Conservation (phyloP, 805 yeast species). For the Saccharomycopsis sp. region DNA sequence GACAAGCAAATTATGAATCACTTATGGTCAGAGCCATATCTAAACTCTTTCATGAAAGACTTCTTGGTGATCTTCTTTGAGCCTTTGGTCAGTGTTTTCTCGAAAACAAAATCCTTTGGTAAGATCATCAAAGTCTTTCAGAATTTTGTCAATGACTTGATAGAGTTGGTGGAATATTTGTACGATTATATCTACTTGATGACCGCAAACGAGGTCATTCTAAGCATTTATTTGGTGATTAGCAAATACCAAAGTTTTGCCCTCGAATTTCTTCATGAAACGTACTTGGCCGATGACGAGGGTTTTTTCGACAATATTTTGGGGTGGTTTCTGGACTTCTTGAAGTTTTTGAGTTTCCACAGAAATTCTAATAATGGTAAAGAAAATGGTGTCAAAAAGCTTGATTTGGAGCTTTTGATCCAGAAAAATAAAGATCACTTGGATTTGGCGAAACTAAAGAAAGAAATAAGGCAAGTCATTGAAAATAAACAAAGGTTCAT, state of each 20-base stretch:
- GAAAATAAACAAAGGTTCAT: conserved; percentile 31
- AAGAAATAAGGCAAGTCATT: conserved; percentile 36
- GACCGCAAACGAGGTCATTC: conserved; percentile 58
- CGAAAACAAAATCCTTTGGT: conserved; percentile 60
- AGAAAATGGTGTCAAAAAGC: conserved; percentile 1
- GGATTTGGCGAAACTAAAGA: conserved; percentile 27
- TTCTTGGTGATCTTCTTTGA: conserved; percentile 66
- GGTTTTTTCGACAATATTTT: conserved; percentile 67
- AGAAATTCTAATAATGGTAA: conserved; percentile 26
- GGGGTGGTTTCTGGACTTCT: conserved; percentile 64
- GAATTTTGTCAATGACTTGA: conserved; percentile 60
- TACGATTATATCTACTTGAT: conserved; percentile 42
- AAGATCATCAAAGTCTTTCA: conserved; percentile 59
- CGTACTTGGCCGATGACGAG: conserved; percentile 71
- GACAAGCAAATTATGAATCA: conserved; percentile 73
- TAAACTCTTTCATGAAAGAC: conserved; percentile 69
- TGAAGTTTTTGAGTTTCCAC: conserved; percentile 58
- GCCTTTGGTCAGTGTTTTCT: conserved; percentile 56
- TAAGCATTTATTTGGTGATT: conserved; percentile 56
- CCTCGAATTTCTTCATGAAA: conserved; percentile 70
- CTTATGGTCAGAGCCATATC: conserved; percentile 79
- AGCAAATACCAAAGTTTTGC: conserved; percentile 66
- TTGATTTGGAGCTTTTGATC: conserved; percentile 8
- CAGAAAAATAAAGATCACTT: conserved; percentile 20
- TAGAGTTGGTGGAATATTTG: conserved; percentile 45